Evolutionary conservation across 192 early-diverging fungal species (phyloP).

Genomic region (Radiomyces spectabilis): DNA sequence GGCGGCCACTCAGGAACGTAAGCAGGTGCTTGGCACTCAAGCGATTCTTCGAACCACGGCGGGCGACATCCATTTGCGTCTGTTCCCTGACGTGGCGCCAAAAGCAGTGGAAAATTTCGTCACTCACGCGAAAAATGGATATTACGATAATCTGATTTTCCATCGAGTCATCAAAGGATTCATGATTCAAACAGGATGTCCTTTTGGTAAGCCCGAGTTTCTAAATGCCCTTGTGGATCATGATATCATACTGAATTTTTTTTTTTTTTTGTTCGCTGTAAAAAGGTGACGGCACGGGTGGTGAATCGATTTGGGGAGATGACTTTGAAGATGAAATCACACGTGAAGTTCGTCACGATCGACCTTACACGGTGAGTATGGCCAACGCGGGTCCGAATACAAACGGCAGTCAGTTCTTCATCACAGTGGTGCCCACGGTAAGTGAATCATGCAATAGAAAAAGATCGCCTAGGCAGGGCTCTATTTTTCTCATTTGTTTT

Average conservation of each 20-base stretch:
- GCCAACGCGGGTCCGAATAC: constrained; percentile 88
- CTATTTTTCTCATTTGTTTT: constrained; percentile 8
- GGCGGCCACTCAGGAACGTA: constrained; percentile 55
- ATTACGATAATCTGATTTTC: constrained; percentile 91
- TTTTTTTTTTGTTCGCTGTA: constrained; percentile 1
- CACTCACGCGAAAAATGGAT: constrained; percentile 75
- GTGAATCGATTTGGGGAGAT: constrained; percentile 84
- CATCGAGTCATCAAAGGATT: constrained; percentile 96
- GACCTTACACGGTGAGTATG: constrained; percentile 91
- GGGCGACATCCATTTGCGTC: constrained; percentile 84
- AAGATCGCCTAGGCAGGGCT: neutral
- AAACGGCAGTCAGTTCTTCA: constrained; percentile 95
- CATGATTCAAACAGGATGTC: constrained; percentile 95
- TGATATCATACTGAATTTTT: neutral
- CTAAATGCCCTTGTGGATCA: neutral
- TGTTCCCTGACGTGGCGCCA: constrained; percentile 87
- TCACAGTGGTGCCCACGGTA: constrained; percentile 85
- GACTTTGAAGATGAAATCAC: constrained; percentile 95
- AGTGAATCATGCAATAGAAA: constrained; percentile 17
- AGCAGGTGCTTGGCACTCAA: constrained; percentile 54
- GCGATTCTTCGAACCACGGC: constrained; percentile 84
- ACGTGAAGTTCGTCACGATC: constrained; percentile 72
- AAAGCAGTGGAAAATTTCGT: constrained; percentile 96
- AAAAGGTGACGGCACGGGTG: constrained; percentile 87
- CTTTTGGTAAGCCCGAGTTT: constrained; percentile 40